Evolutionary conservation across 345 rosid genomes (phyloP).

Genomic region (Eucalyptus urophylla): DNA sequence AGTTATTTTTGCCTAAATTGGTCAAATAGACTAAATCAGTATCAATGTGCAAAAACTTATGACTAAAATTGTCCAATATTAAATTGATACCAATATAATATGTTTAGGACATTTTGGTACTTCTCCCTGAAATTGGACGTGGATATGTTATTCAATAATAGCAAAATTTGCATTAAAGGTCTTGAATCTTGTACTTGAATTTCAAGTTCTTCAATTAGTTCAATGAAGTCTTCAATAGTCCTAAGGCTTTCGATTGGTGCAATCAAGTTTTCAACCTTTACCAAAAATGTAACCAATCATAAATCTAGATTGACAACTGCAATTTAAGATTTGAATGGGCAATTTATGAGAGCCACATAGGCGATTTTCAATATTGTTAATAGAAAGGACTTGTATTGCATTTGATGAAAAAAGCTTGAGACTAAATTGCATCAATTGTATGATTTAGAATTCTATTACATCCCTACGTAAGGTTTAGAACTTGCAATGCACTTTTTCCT

Average conservation of each 20-base stretch:
- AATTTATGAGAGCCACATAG: neutral
- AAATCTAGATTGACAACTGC: neutral
- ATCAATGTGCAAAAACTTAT: no score
- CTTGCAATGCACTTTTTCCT: neutral
- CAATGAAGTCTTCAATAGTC: neutral
- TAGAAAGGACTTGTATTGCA: neutral
- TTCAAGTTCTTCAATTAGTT: neutral
- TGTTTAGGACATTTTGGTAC: no score
- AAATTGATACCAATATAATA: no score
- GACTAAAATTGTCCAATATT: no score
- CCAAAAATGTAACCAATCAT: neutral
- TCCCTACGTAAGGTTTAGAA: neutral
- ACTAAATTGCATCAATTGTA: neutral
- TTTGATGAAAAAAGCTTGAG: neutral
- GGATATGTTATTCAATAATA: neutral
- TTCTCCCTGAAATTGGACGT: neutral
- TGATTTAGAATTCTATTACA: neutral
- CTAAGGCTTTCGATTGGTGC: neutral
- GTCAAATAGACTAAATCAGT: no score
- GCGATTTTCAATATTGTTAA: neutral
- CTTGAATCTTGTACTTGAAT: neutral
- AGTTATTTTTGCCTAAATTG: no score
- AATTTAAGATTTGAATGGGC: neutral
- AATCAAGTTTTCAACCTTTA: neutral
- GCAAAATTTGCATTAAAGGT: neutral